Percentiles rank a stretch among this genome's conserved stretches.
phyloP scores from a whole-genome alignment of 148 eudicot genomes.

The Silene latifolia region DNA sequence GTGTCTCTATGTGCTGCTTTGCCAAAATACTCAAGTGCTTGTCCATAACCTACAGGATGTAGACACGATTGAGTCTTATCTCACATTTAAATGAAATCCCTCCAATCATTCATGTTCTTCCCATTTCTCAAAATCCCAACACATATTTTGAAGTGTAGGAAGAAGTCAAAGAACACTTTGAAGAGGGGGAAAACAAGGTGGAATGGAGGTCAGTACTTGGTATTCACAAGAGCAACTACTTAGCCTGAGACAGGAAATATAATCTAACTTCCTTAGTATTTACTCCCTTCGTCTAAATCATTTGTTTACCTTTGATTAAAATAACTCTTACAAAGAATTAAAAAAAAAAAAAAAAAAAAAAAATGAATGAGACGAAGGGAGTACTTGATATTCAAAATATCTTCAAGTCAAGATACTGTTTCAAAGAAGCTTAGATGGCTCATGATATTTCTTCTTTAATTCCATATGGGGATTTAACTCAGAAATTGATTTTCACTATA shows the following conservation, averaged over 20 bases:
- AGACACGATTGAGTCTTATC: background rate
- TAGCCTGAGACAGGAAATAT: background rate
- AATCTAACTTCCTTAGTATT: too few relatives aligned
- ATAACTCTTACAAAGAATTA: too few relatives aligned
- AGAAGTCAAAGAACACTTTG: background rate
- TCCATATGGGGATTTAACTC: background rate
- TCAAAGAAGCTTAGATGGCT: background rate
- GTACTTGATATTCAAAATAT: background rate
- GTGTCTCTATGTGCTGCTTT: constrained; percentile 90
- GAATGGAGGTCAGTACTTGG: background rate
- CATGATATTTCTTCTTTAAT: background rate
- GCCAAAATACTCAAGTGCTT: constrained; percentile 82
- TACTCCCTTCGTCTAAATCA: too few relatives aligned
- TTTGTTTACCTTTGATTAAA: too few relatives aligned
- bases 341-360: too few relatives aligned
- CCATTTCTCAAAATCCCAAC: background rate
- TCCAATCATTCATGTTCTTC: background rate
- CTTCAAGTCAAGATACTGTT: constrained; percentile 5
- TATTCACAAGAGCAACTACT: background rate
- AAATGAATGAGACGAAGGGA: too few relatives aligned
- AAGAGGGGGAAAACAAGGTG: background rate
- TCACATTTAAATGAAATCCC: background rate
- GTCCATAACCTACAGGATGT: constrained; percentile 72
- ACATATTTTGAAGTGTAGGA: background rate
- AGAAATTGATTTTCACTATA: too few relatives aligned